Percentiles rank a stretch among this genome's conserved stretches.
Evolutionary conservation across 305 asterid genomes (phyloP).

Genomic region (Ajuga reptans): DNA sequence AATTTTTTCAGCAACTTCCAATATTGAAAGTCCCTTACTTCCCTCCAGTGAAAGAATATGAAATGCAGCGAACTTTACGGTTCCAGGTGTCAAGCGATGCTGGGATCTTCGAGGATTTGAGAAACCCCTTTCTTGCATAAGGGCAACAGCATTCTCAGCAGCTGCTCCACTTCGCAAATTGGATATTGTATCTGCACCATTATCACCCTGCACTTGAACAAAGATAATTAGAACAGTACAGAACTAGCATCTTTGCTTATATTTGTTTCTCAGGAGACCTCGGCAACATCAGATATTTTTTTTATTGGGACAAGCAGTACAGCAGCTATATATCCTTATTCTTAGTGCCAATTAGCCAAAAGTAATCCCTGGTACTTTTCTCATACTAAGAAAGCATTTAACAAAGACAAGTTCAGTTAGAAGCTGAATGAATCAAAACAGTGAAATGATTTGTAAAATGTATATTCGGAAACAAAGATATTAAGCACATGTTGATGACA

Average conservation of each 20-base stretch:
- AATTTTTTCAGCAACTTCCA: slow-evolving; percentile 85
- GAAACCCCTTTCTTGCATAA: slow-evolving; percentile 76
- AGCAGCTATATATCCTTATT: not conserved
- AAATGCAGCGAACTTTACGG: slow-evolving; percentile 87
- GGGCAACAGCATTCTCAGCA: slow-evolving; percentile 76
- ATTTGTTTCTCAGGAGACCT: not conserved
- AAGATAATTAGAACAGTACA: slow-evolving; percentile 1
- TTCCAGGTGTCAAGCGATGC: slow-evolving; percentile 90
- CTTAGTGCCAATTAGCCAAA: not conserved
- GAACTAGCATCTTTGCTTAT: not conserved
- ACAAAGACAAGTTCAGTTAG: not conserved
- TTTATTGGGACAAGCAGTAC: not conserved
- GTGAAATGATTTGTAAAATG: not conserved
- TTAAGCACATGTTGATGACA: not conserved
- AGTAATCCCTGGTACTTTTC: not conserved
- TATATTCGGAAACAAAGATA: not conserved
- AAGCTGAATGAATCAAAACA: not conserved
- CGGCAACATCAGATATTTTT: not conserved
- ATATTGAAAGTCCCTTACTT: slow-evolving; percentile 65
- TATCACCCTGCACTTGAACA: slow-evolving; percentile 46
- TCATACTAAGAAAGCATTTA: not conserved
- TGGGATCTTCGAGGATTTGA: slow-evolving; percentile 68
- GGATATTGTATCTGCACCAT: slow-evolving; percentile 49
- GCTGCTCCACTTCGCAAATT: slow-evolving; percentile 80
- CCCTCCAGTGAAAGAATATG: slow-evolving; percentile 90